phyloP scores from a whole-genome alignment of 2,329 filamentous ascomycete species.

The Apiospora pterosperma region DNA sequence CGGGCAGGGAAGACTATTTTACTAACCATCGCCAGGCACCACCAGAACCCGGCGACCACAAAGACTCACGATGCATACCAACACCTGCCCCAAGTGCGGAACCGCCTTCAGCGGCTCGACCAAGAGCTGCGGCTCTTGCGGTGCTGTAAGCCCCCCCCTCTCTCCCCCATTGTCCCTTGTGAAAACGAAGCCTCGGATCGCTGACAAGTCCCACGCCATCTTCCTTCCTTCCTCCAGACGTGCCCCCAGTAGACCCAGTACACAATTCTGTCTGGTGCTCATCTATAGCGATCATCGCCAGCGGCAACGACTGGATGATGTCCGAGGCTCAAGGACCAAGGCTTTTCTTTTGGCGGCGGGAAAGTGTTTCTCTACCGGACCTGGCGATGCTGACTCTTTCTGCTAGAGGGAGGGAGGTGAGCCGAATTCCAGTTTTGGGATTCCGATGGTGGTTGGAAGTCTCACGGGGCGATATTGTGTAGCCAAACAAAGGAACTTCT shows the following conservation, averaged over 20 bases:
- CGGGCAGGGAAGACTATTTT: not conserved
- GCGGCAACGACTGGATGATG: not conserved
- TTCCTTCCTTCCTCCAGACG: conserved; percentile 10
- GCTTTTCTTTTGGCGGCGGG: not conserved
- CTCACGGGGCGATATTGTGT: not conserved
- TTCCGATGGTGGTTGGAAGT: not conserved
- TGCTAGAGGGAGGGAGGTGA: not conserved
- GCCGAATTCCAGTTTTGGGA: too few relatives aligned
- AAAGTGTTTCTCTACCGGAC: not conserved
- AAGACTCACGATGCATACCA: conserved; percentile 9
- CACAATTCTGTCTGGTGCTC: too few relatives aligned
- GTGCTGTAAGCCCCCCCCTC: conserved; percentile 38
- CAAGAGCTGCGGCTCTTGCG: conserved; percentile 56
- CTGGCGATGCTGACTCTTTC: not conserved
- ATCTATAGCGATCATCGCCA: too few relatives aligned
- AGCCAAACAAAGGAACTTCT: not conserved
- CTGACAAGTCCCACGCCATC: not conserved
- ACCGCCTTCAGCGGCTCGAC: conserved; percentile 36
- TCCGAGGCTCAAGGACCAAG: not conserved
- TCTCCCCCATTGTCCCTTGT: not conserved
- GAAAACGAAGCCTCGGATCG: not conserved
- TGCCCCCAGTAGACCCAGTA: conserved; percentile 17
- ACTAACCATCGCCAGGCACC: not conserved
- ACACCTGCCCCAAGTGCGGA: conserved; percentile 54
- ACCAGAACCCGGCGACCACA: not conserved